phyloP scores from a whole-genome alignment of 2,329 filamentous ascomycete species.

The Rhynchosporium agropyri region DNA sequence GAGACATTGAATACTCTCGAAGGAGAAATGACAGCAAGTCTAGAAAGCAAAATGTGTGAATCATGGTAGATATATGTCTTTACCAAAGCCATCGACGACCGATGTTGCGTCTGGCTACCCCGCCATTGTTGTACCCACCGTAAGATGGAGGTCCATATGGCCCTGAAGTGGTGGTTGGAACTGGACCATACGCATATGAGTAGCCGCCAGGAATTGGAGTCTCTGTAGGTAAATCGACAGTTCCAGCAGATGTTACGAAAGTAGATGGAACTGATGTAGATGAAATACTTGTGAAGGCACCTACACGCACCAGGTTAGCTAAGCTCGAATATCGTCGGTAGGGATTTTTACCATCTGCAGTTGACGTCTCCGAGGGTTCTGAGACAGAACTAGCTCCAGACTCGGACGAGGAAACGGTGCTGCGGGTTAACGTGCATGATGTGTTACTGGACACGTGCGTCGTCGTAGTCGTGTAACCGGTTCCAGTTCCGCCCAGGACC shows the following conservation, averaged over 20 bases:
- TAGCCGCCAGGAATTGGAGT: slow-evolving; percentile 1
- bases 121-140: slow-evolving; percentile 11
- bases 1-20: slow-evolving; percentile 14
- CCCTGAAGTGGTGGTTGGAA: slow-evolving; percentile 13
- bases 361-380: slow-evolving; percentile 9
- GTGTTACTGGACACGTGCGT: slow-evolving; percentile 12
- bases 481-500: slow-evolving; percentile 10
- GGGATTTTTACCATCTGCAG: slow-evolving; percentile 16
- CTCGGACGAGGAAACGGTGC: not conserved
- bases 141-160: slow-evolving; percentile 12
- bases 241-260: not conserved
- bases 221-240: slow-evolving; percentile 1
- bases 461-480: slow-evolving; percentile 4
- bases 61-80: slow-evolving; percentile 21
- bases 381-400: not conserved
- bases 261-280: slow-evolving; percentile 9
- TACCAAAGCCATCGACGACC: slow-evolving; percentile 25
- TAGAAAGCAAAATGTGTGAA: slow-evolving; percentile 30
- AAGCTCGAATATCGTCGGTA: not conserved
- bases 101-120: slow-evolving; percentile 8
- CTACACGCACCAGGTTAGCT: not conserved
- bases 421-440: slow-evolving; percentile 17
- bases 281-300: slow-evolving; percentile 13
- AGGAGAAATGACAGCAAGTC: slow-evolving; percentile 28
- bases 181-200: slow-evolving; percentile 1